These are phyloP conservation scores for Microthlaspi erraticum DNA, from an alignment of 345 rosid species.

Conservation along the genomic window DNA sequence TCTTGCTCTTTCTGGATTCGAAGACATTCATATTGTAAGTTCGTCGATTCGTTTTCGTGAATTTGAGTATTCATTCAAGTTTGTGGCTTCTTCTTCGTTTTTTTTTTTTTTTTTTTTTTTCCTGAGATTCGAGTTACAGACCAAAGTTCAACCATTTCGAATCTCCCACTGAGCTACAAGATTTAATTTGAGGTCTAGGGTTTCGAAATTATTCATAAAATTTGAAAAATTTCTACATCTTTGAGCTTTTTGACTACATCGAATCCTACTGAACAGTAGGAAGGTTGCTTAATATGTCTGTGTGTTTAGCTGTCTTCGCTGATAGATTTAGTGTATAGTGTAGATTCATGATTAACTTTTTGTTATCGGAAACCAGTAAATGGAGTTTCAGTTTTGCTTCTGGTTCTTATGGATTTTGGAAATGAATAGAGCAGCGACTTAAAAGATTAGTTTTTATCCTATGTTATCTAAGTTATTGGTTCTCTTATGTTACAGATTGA, in stretches of 20 bases:
- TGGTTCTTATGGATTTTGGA: neutral
- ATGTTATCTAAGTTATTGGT: slow-evolving; percentile 1
- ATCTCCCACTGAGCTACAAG: neutral
- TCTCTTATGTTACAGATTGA: slow-evolving; percentile 70
- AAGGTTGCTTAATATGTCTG: neutral
- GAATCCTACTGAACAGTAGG: neutral
- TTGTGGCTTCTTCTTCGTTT: neutral
- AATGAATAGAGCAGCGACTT: slow-evolving; percentile 3
- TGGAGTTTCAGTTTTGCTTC: slow-evolving; percentile 18
- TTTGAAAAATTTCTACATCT: neutral
- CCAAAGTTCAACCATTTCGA: neutral
- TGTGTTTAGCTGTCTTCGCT: neutral
- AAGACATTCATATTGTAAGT: slow-evolving; percentile 93
- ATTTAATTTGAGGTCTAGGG: neutral
- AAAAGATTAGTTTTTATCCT: neutral
- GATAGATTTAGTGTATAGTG: slow-evolving; percentile 11
- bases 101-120: neutral
- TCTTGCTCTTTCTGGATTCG: slow-evolving; percentile 91
- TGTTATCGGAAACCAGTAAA: neutral
- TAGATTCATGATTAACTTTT: neutral
- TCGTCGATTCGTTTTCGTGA: neutral
- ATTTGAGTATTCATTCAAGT: neutral
- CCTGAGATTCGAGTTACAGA: slow-evolving; percentile 5
- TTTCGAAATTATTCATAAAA: neutral
- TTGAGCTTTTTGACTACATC: slow-evolving; percentile 15